Evolutionary conservation across 176 grass and related monocot genomes (phyloP).

Genomic region (Juncus effusus): DNA sequence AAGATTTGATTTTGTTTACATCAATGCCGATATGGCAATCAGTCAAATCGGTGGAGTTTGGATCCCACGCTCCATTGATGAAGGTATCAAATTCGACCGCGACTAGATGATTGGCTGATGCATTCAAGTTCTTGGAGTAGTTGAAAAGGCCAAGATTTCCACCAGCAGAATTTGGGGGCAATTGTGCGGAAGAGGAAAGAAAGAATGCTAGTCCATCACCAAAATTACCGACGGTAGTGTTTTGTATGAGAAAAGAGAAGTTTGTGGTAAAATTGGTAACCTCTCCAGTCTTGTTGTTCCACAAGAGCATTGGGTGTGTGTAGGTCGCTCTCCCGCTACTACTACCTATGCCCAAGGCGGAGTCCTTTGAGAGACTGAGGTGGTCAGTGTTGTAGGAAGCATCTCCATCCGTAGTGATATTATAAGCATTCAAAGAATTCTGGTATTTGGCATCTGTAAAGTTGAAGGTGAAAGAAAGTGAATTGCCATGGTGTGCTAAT

Average conservation of each 20-base stretch:
- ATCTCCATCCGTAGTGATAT: conserved; percentile 24
- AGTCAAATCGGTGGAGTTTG: not conserved
- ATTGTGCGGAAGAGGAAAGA: conserved; percentile 31
- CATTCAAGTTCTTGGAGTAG: not conserved
- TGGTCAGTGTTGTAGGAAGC: not conserved
- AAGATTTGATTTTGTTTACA: conserved; percentile 17
- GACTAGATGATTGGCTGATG: conserved; percentile 5
- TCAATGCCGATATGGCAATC: conserved; percentile 24
- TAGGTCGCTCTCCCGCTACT: conserved; percentile 31
- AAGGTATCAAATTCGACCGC: conserved; percentile 49
- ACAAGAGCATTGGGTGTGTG: conserved; percentile 31
- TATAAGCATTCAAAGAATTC: not conserved
- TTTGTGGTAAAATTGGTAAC: conserved; percentile 40
- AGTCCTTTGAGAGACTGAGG: not conserved
- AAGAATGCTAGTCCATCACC: conserved; percentile 59
- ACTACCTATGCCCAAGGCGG: not conserved
- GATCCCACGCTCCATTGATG: conserved; percentile 21
- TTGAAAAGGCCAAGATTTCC: conserved; percentile 45
- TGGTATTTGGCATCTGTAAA: conserved; percentile 20
- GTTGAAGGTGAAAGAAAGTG: conserved; percentile 47
- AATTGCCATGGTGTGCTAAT: conserved; percentile 6
- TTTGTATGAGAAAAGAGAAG: conserved; percentile 41
- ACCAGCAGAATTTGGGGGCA: conserved; percentile 1
- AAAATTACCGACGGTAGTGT: not conserved
- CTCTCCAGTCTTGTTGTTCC: conserved; percentile 34